Evolutionary conservation across 2,329 filamentous ascomycete genomes (phyloP).

Genomic region (Xylariaceae sp.): DNA sequence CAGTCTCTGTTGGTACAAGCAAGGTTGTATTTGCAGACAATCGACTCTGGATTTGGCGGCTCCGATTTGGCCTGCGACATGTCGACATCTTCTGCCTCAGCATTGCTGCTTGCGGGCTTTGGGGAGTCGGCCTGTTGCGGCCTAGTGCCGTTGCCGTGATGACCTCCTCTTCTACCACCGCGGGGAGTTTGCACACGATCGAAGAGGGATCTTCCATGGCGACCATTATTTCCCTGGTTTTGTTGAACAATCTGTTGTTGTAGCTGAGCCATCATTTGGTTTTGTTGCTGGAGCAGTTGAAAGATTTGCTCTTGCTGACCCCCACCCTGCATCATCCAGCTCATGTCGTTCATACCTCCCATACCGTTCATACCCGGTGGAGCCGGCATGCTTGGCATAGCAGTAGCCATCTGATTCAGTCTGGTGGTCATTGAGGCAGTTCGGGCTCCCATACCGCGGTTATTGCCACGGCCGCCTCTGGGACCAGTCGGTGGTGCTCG

Average conservation of each 20-base stretch:
- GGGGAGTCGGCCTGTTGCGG: slow-evolving; percentile 30
- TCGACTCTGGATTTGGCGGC: slow-evolving; percentile 55
- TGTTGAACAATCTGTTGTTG: slow-evolving; percentile 58
- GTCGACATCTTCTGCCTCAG: slow-evolving; percentile 57
- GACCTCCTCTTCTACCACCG: slow-evolving; percentile 44
- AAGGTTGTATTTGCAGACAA: slow-evolving; percentile 83
- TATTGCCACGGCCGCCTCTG: slow-evolving; percentile 48
- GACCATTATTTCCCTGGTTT: slow-evolving; percentile 39
- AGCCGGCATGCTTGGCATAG: slow-evolving; percentile 34
- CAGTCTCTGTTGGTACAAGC: slow-evolving; percentile 85
- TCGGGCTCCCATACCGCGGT: slow-evolving; percentile 48
- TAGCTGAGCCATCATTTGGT: slow-evolving; percentile 76
- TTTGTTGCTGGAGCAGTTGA: slow-evolving; percentile 78
- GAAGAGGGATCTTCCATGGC: slow-evolving; percentile 59
- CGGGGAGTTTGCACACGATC: slow-evolving; percentile 62
- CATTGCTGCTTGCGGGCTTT: slow-evolving; percentile 33
- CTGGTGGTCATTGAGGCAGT: slow-evolving; percentile 46
- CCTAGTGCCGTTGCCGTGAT: slow-evolving; percentile 38
- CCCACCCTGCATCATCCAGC: slow-evolving; percentile 45
- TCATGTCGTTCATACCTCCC: slow-evolving; percentile 40
- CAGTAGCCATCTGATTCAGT: slow-evolving; percentile 34
- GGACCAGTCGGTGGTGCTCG: slow-evolving; percentile 69
- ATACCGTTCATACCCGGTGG: slow-evolving; percentile 38
- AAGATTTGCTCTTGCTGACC: slow-evolving; percentile 70
- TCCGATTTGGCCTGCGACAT: slow-evolving; percentile 50